Percentiles rank a stretch among this genome's conserved stretches.
Conservation (phyloP, 768 basidiomycete species). For the Hericium erinaceus region DNA sequence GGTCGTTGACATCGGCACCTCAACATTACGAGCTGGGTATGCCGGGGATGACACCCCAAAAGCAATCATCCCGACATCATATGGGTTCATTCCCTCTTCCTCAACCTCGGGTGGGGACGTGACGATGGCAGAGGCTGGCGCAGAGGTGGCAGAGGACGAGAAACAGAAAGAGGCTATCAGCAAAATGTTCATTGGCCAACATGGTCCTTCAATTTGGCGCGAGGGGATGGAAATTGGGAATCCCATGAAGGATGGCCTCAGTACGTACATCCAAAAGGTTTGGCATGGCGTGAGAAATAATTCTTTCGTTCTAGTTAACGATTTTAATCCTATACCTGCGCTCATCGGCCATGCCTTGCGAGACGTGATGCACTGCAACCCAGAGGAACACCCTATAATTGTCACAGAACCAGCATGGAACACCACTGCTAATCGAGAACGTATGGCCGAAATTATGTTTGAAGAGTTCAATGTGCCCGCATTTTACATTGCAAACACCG, state of each 20-base stretch:
- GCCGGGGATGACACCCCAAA: constrained; percentile 96
- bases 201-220: constrained; percentile 85
- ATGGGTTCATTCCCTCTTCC: constrained; percentile 53
- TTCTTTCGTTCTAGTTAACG: constrained; percentile 41
- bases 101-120: constrained; percentile 38
- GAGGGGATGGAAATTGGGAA: constrained; percentile 81
- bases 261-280: constrained; percentile 36
- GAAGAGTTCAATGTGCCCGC: constrained; percentile 93
- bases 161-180: constrained; percentile 31
- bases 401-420: constrained; percentile 98
- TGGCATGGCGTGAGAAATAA: not conserved
- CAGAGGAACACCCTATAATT: constrained; percentile 83
- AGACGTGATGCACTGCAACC: constrained; percentile 67
- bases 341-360: constrained; percentile 68
- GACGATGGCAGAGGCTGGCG: constrained; percentile 42
- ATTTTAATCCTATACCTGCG: constrained; percentile 66
- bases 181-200: constrained; percentile 76
- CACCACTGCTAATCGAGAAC: constrained; percentile 82
- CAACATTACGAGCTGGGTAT: constrained; percentile 88
- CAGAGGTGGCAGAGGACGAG: constrained; percentile 23
- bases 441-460: constrained; percentile 96
- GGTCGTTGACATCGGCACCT: constrained; percentile 89
- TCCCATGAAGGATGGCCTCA: constrained; percentile 76
- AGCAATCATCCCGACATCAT: constrained; percentile 82
- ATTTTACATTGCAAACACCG: constrained; percentile 93